These are phyloP conservation scores for Colletotrichum sidae DNA, from an alignment of 2,329 filamentous ascomycete genomes.

Conservation along the genomic window DNA sequence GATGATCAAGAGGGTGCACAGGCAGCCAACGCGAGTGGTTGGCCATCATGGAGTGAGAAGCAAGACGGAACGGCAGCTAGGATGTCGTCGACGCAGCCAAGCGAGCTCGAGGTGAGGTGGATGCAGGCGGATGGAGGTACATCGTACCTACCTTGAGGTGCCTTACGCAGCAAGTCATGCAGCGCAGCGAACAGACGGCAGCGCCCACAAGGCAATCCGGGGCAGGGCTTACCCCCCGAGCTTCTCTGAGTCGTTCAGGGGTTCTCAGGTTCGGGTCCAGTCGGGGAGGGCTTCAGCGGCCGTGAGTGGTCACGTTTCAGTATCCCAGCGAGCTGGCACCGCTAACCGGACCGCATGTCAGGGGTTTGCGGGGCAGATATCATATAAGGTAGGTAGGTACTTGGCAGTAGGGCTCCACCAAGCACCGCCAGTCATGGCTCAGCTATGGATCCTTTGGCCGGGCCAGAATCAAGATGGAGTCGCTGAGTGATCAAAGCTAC, in stretches of 20 bases:
- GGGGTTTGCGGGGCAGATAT: slow-evolving; percentile 7
- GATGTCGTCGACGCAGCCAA: slow-evolving; percentile 19
- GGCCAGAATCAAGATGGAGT: slow-evolving; percentile 13
- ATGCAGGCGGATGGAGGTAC: slow-evolving; percentile 10
- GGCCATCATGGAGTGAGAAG: slow-evolving; percentile 33
- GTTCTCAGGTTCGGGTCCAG: background rate
- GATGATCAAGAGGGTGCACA: background rate
- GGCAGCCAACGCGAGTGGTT: slow-evolving; percentile 12
- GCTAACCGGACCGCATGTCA: slow-evolving; percentile 19
- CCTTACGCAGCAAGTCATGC: no score
- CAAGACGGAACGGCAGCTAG: slow-evolving; percentile 16
- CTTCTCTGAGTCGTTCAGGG: background rate
- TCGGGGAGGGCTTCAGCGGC: background rate
- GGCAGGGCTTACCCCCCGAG: slow-evolving; percentile 24
- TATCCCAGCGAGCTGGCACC: slow-evolving; percentile 23
- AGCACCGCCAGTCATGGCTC: slow-evolving; percentile 21
- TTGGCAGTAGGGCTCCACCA: background rate
- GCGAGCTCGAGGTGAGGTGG: slow-evolving; percentile 6
- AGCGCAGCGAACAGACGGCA: slow-evolving; percentile 4
- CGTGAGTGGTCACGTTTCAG: slow-evolving; percentile 31
- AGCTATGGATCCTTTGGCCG: slow-evolving; percentile 28
- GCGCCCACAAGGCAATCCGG: background rate
- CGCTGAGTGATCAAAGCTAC: slow-evolving; percentile 29
- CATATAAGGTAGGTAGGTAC: background rate
- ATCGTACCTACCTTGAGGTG: no score